Base-by-base conservation (phyloP, 345 rosid species). In the Erysimum cheiranthoides region DNA sequence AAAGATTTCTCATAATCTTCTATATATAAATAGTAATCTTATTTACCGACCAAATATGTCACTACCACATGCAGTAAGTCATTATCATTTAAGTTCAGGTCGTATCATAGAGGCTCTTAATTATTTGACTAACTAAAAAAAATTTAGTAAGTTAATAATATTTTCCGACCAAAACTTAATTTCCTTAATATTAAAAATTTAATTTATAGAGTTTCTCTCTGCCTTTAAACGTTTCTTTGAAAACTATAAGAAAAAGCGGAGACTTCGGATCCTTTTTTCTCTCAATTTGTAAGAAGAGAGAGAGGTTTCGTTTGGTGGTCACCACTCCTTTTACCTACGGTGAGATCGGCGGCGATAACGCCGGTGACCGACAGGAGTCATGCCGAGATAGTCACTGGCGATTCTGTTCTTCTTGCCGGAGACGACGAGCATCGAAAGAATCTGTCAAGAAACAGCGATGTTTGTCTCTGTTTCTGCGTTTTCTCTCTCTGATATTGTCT, bases 241-340 rank as follows among this genome's bases (percentile, higher is more conserved):
- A 78, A 78, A 72, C 77, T 78, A 78, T 38, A 71, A 71, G 81
- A 78, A 59, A 78, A 72, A 59, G 81, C 81, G 42, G 54, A 78
- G 73, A 73, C 81, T 72, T 78, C 65, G 78, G 81, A 78, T 73
- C 62, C 81, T 34, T 71, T 77, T 58, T 51, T 38, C 8, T 38
- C 59, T n/a, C 51, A 16, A 60, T 72, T 58, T 56, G 50, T 58
- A 64, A 77, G 47, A 71, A 64, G 60, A 65, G 59, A 58, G 39
- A 64, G 39, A 54, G 66, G 28, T 50, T 73, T 35, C 46, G 31
- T 61, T 77, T 49, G 43, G 58, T 56, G 58, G 78, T 17, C 66
- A 42, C 71, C 78, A 74, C 78, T 74, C 36, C 38, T 16, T 75
- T 17, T 45, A 54, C 71, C 38, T 54, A 10, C 60, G 62, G 50